Evolutionary conservation across 2,329 filamentous ascomycete species (phyloP).

Genomic region (Onygenales sp.): DNA sequence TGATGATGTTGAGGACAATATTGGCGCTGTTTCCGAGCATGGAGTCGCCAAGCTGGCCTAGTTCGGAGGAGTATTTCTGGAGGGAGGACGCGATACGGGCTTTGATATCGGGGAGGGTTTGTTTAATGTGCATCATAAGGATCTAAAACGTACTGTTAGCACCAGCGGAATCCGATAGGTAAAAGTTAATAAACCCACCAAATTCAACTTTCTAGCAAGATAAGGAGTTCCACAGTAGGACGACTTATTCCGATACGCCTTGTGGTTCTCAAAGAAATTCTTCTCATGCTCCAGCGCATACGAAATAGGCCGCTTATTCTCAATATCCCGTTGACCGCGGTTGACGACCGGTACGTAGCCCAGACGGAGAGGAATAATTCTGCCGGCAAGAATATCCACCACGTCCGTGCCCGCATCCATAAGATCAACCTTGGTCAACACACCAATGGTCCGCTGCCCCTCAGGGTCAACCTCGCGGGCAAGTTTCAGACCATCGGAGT

Average conservation of each 20-base stretch:
- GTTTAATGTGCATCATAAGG: slow-evolving; percentile 99
- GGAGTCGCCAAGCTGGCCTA: slow-evolving; percentile 77
- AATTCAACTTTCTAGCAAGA: slow-evolving; percentile 88
- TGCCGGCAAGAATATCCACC: slow-evolving; percentile 93
- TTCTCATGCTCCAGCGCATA: slow-evolving; percentile 87
- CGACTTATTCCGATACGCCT: slow-evolving; percentile 96
- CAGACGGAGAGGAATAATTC: slow-evolving; percentile 88
- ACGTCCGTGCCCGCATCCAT: slow-evolving; percentile 99
- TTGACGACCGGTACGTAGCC: slow-evolving; percentile 98
- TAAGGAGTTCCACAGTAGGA: slow-evolving; percentile 98
- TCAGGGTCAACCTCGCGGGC: slow-evolving; percentile 95
- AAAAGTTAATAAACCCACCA: slow-evolving; percentile 41
- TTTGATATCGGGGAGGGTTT: slow-evolving; percentile 97
- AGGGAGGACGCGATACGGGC: slow-evolving; percentile 88
- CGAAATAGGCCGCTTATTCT: slow-evolving; percentile 92
- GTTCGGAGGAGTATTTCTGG: slow-evolving; percentile 79
- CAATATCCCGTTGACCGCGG: slow-evolving; percentile 93
- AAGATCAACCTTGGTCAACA: slow-evolving; percentile 94
- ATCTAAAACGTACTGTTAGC: slow-evolving; percentile 44
- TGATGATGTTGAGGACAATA: slow-evolving; percentile 97
- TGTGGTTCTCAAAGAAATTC: slow-evolving; percentile 97
- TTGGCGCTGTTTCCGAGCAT: slow-evolving; percentile 94
- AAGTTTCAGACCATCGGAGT: slow-evolving; percentile 94
- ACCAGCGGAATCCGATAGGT: background rate
- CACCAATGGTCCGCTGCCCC: slow-evolving; percentile 94